Conservation (phyloP, 2,329 filamentous ascomycete genomes). For the Claviceps sp. region DNA sequence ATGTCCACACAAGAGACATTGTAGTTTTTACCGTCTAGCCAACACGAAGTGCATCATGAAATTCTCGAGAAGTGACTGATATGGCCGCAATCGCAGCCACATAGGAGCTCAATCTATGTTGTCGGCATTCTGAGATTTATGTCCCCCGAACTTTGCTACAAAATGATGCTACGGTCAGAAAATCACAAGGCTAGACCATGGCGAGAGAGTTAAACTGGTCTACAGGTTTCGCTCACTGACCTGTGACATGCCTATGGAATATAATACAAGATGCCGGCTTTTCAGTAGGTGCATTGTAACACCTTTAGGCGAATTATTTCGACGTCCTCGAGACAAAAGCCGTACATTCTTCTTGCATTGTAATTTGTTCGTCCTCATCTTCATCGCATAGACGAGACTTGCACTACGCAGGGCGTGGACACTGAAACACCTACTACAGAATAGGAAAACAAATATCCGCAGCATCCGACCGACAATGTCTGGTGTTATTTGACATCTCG, state of each 20-base stretch:
- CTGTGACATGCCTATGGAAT: constrained; percentile 5
- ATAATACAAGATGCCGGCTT: constrained; percentile 9
- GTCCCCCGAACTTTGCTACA: constrained; percentile 13
- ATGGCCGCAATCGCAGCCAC: constrained; percentile 15
- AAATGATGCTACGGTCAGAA: constrained; percentile 9
- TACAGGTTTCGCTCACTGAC: constrained; percentile 7
- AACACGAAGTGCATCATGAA: too few relatives aligned
- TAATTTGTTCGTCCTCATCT: constrained; percentile 10
- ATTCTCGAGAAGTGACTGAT: too few relatives aligned
- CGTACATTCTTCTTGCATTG: constrained; percentile 13
- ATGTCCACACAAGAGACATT: too few relatives aligned
- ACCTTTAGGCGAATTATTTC: constrained; percentile 8
- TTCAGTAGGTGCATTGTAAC: constrained; percentile 12
- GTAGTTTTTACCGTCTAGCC: too few relatives aligned
- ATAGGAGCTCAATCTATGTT: constrained; percentile 29
- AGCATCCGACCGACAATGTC: constrained; percentile 5
- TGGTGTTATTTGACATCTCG: constrained; percentile 14
- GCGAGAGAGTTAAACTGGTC: constrained; percentile 11
- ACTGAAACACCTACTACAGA: constrained; percentile 5
- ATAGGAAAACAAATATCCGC: constrained; percentile 6
- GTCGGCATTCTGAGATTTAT: constrained; percentile 31
- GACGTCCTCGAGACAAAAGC: background rate
- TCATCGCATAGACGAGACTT: constrained; percentile 14
- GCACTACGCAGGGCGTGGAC: constrained; percentile 12
- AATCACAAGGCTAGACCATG: constrained; percentile 7